Base-by-base conservation (phyloP, 306 rosid species). In the Gastrolobium villosum region DNA sequence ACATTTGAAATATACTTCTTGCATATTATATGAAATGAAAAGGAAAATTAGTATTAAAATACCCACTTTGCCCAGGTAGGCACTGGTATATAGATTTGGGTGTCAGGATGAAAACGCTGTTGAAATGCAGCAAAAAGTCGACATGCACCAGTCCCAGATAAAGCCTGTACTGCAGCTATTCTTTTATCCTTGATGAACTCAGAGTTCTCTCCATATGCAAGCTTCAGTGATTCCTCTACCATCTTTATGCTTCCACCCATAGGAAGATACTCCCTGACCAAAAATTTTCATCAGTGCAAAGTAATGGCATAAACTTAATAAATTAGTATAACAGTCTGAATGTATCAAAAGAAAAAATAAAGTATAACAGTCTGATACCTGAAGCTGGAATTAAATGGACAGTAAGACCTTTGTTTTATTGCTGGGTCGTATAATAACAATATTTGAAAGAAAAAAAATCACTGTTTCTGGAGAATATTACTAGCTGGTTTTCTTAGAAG, bases 111-210 rank as follows among this genome's bases (percentile, higher is more conserved):
- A 83, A 92, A 94, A 57, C 98, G 94, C 67, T 94, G 92, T 78
- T 94, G 99, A 90, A 94, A 92, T 78, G 92, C 98, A 1, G 96
- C 98, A 82, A 95, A 89, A 80, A 92, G 89, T 71, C 99, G 85
- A 74, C 98, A 95, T 80, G 99, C 99, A 49, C 99, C 99, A 0
- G 99, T 95, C 64, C 99, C 99, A 46, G 99, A 95, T 45, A 95
- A 91, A 80, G 98, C 79, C 87, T 95, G 99, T 70, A 92, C 91
- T 48, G 98, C 96, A 44, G 98, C 99, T 83, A 95, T 95, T 84
- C 89, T 83, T 82, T 91, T 95, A 85, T 92, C 97, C 79, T 92
- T 89, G 87, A 91, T 86, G 77, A 80, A 83, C 81, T 87, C 91
- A 55, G 98, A 91, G 79, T 88, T 79, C 78, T 92, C 98, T 45